A percentile compares a stretch with the other conserved stretches of the same genome.
These are phyloP conservation scores for Metarhizium robertsii DNA, from an alignment of 2,329 filamentous ascomycete species.

Conservation along the genomic window DNA sequence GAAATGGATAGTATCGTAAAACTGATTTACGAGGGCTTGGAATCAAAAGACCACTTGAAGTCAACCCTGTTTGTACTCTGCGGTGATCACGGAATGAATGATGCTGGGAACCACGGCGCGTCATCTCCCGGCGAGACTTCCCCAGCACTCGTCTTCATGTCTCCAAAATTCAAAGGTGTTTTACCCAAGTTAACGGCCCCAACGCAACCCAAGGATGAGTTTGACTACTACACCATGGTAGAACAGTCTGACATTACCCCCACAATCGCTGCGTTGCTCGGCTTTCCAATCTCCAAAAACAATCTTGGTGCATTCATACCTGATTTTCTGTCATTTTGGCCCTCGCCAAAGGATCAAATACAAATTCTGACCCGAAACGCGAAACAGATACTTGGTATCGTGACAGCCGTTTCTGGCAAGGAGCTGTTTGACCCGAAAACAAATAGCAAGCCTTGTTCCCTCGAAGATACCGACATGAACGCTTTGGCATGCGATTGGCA, in stretches of 20 bases:
- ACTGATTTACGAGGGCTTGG: slow-evolving; percentile 67
- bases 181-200: slow-evolving; percentile 40
- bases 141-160: slow-evolving; percentile 82
- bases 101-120: slow-evolving; percentile 92
- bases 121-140: slow-evolving; percentile 92
- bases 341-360: slow-evolving; percentile 39
- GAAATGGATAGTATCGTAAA: slow-evolving; percentile 87
- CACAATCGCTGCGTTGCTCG: slow-evolving; percentile 76
- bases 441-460: slow-evolving; percentile 27
- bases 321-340: slow-evolving; percentile 72
- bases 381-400: slow-evolving; percentile 67
- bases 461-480: slow-evolving; percentile 33
- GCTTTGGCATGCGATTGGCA: slow-evolving; percentile 63
- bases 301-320: slow-evolving; percentile 81
- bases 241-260: slow-evolving; percentile 93
- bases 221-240: slow-evolving; percentile 75
- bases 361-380: slow-evolving; percentile 71
- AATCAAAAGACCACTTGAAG: slow-evolving; percentile 57
- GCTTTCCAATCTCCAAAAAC: slow-evolving; percentile 81
- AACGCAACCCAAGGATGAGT: slow-evolving; percentile 53
- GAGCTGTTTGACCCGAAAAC: slow-evolving; percentile 30
- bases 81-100: slow-evolving; percentile 99
- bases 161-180: slow-evolving; percentile 64
- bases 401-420: slow-evolving; percentile 59
- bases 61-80: slow-evolving; percentile 78